A percentile compares a stretch with the other conserved stretches of the same genome.
These are phyloP conservation scores for Hypoxylon sp. DNA, from an alignment of 2,329 filamentous ascomycete genomes.

Conservation along the genomic window DNA sequence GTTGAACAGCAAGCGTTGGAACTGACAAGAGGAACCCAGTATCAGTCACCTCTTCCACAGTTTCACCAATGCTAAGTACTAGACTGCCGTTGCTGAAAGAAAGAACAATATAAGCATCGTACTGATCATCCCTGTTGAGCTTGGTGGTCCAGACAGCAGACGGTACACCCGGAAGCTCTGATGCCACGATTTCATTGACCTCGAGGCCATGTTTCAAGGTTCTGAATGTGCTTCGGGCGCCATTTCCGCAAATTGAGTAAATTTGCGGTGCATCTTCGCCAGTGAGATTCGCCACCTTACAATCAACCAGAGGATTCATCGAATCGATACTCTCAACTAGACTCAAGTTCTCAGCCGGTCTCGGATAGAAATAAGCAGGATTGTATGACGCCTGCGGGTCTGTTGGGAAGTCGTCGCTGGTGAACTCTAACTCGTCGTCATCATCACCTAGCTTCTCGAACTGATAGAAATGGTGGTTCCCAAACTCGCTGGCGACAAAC, in stretches of 20 bases:
- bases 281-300: constrained; percentile 90
- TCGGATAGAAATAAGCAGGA: constrained; percentile 87
- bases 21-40: constrained; percentile 92
- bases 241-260: constrained; percentile 90
- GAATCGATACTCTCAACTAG: constrained; percentile 88
- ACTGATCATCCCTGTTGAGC: constrained; percentile 83
- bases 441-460: constrained; percentile 98
- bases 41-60: constrained; percentile 94
- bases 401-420: constrained; percentile 84
- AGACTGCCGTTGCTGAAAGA: constrained; percentile 92
- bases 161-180: constrained; percentile 88
- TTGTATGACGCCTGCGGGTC: constrained; percentile 80
- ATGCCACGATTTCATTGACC: constrained; percentile 96
- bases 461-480: constrained; percentile 95
- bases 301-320: constrained; percentile 92
- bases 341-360: constrained; percentile 84
- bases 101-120: constrained; percentile 95
- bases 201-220: constrained; percentile 93
- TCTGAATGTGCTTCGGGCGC: constrained; percentile 90
- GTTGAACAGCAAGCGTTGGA: constrained; percentile 91
- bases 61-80: constrained; percentile 95
- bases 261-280: constrained; percentile 97
- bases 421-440: constrained; percentile 89
- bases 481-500: constrained; percentile 91
- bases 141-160: constrained; percentile 97